Conservation (phyloP, 2,329 filamentous ascomycete genomes). For the Claviceps pazoutovae region DNA sequence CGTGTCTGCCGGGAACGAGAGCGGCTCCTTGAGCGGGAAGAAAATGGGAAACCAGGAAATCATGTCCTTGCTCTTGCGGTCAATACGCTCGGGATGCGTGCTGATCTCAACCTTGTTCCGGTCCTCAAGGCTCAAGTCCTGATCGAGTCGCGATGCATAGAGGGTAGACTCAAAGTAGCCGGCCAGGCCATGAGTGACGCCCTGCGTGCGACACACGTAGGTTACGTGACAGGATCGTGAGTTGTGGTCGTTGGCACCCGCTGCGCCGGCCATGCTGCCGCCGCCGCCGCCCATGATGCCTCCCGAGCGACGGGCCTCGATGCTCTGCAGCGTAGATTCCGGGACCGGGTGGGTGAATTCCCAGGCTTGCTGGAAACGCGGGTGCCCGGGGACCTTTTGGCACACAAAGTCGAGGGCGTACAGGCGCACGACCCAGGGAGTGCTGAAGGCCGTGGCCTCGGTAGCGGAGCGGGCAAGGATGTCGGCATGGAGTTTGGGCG, state of each 20-base stretch:
- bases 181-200: conserved; percentile 78
- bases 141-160: conserved; percentile 44
- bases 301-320: conserved; percentile 46
- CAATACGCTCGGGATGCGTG: conserved; percentile 84
- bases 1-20: conserved; percentile 71
- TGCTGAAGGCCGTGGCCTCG: conserved; percentile 67
- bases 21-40: conserved; percentile 84
- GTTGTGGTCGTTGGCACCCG: conserved; percentile 85
- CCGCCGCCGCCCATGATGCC: conserved; percentile 52
- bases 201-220: conserved; percentile 65
- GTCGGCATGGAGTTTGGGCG: conserved; percentile 74
- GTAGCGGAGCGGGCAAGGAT: conserved; percentile 47
- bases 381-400: conserved; percentile 41
- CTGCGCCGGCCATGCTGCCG: conserved; percentile 59
- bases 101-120: conserved; percentile 62
- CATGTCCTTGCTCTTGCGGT: conserved; percentile 90
- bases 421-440: conserved; percentile 87
- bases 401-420: conserved; percentile 81
- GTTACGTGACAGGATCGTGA: conserved; percentile 62
- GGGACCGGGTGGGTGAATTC: conserved; percentile 67
- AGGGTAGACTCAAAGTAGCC: conserved; percentile 97
- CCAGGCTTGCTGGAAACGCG: conserved; percentile 64
- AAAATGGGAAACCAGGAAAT: conserved; percentile 99
- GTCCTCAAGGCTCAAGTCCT: not conserved
- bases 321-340: conserved; percentile 37